Evolutionary conservation across 129 eudicot genomes (phyloP), one percentile per base, ranked within the genome.

Genomic region (Flaveria brownii): DNA sequence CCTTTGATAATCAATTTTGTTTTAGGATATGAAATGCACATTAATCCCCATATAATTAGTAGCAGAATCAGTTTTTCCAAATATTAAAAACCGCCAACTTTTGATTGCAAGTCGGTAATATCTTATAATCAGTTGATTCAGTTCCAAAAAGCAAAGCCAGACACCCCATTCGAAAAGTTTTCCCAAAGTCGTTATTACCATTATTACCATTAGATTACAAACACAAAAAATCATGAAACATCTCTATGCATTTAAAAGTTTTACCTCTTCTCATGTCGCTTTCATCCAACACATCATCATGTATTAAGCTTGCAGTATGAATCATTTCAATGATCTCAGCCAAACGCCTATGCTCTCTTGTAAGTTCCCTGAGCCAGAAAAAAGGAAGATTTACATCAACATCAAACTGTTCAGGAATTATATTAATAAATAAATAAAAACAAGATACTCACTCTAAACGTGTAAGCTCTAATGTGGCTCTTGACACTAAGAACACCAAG

Each of bases 291-390:
- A 92, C 94, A 71, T 92, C 98, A 74, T 92, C 98, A 74, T 92
- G 98, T 73, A 92, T 92, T 77, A 92, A 85, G 81, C 98, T 92
- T 78, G 98, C 98, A 1, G 98, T 92, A 36, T 92, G 98, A 62
- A 92, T 92, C 98, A 92, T 92, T 78, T 92, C 98, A 73, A 90
- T 92, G 78, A 92, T 92, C 84, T 92, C 98, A 5, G 98, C 98
- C 83, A 92, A 83, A 77, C 94, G 91, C 82, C 95, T 88, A 78
- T 92, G 98, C 79, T 90, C 91, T 85, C 74, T 85, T 1, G 96
- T 90, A 76, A 90, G 98, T 65, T 93, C 98, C 89, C 98, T 93
- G 49, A 50, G 81, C 43, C 81, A 72, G 16, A 47, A 75, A 39
- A 43, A 73, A 49, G 14, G 18, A 63, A 39, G 42, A 6, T 51